A percentile compares a stretch with the other conserved stretches of the same genome.
Conservation (phyloP, 805 yeast species). For the Candida dajiaensis region DNA sequence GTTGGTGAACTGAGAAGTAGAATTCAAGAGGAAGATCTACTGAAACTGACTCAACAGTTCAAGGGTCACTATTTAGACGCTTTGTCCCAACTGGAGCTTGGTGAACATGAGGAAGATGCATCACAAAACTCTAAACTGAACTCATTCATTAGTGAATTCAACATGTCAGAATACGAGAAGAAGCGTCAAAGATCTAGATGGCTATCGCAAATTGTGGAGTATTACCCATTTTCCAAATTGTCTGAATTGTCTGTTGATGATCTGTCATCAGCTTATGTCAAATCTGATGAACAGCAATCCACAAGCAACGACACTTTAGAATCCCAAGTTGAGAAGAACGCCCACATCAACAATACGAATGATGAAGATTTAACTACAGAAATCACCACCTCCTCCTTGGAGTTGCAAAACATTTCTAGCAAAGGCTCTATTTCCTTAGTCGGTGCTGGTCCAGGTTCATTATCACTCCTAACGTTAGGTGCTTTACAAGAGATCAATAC, state of each 20-base stretch:
- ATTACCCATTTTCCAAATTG: constrained; percentile 69
- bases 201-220: constrained; percentile 86
- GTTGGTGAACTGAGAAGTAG: constrained; percentile 60
- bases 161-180: constrained; percentile 44
- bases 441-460: constrained; percentile 92
- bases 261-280: constrained; percentile 37
- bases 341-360: constrained; percentile 26
- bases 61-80: constrained; percentile 22
- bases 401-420: neutral
- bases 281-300: neutral
- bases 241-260: constrained; percentile 56
- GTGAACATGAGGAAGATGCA: constrained; percentile 65
- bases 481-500: constrained; percentile 74
- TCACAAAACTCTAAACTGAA: constrained; percentile 56
- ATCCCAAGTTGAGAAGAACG: neutral
- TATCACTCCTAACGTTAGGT: constrained; percentile 75
- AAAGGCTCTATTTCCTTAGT: constrained; percentile 71
- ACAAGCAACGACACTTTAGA: neutral
- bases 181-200: constrained; percentile 67
- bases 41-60: constrained; percentile 18
- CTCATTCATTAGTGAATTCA: constrained; percentile 53
- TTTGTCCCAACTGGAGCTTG: constrained; percentile 35
- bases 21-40: constrained; percentile 48
- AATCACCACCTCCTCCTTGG: constrained; percentile 15
- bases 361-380: constrained; percentile 4